A percentile compares a stretch with the other conserved stretches of the same genome.
These are phyloP conservation scores for Penicillium sp. DNA, from an alignment of 2,329 filamentous ascomycete genomes.

Conservation along the genomic window DNA sequence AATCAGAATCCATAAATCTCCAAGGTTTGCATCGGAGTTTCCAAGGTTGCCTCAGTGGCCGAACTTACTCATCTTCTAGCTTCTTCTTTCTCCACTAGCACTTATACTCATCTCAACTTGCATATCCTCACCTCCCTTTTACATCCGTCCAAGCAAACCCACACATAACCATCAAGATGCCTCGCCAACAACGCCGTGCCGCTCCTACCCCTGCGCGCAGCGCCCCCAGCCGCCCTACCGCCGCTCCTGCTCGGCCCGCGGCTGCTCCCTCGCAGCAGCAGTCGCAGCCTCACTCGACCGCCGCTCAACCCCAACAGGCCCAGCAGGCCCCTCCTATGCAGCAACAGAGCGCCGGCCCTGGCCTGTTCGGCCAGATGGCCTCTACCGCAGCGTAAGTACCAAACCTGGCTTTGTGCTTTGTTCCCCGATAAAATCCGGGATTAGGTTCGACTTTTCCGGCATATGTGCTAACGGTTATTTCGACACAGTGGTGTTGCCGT, in stretches of 20 bases:
- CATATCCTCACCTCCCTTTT: slow-evolving; percentile 17
- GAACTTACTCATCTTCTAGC: slow-evolving; percentile 24
- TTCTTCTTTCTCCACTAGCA: slow-evolving; percentile 22
- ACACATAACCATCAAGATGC: slow-evolving; percentile 47
- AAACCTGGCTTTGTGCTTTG: neutral
- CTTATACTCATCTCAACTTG: slow-evolving; percentile 6
- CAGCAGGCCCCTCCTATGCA: slow-evolving; percentile 45
- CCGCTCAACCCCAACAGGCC: slow-evolving; percentile 40
- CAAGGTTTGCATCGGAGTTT: slow-evolving; percentile 12
- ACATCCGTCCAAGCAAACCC: slow-evolving; percentile 10
- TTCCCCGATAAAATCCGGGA: slow-evolving; percentile 10
- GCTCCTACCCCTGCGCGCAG: slow-evolving; percentile 44
- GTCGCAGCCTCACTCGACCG: slow-evolving; percentile 61
- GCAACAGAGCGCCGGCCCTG: slow-evolving; percentile 57
- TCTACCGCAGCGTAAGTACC: slow-evolving; percentile 84
- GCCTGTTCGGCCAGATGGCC: slow-evolving; percentile 93
- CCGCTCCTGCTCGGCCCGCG: slow-evolving; percentile 51
- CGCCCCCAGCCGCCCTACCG: slow-evolving; percentile 58
- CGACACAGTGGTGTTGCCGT: slow-evolving; percentile 78
- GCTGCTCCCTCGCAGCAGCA: slow-evolving; percentile 52
- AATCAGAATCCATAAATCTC: neutral
- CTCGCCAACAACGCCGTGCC: slow-evolving; percentile 66
- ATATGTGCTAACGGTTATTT: slow-evolving; percentile 13
- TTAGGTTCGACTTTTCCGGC: neutral
- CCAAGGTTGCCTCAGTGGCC: slow-evolving; percentile 7